Conservation (phyloP, 441 rosid genomes). For the Mallotus repandus region DNA sequence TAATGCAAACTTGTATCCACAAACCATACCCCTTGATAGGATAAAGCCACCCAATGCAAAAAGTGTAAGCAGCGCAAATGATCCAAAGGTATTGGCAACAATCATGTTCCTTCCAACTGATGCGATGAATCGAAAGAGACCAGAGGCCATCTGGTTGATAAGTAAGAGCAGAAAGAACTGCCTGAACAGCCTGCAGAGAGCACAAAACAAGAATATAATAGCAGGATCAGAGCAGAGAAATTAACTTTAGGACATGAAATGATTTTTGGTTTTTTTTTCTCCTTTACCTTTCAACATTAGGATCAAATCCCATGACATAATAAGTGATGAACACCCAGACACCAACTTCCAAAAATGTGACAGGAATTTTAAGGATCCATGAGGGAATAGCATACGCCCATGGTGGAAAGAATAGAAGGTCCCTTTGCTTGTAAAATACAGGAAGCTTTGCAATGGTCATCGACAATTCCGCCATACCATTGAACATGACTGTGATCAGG, state of each 20-base stretch:
- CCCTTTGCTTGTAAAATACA: constrained; percentile 84
- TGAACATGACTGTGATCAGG: constrained; percentile 53
- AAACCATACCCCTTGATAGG: constrained; percentile 67
- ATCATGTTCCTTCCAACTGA: constrained; percentile 62
- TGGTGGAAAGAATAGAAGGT: constrained; percentile 66
- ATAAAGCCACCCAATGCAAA: constrained; percentile 72
- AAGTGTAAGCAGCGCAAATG: constrained; percentile 54
- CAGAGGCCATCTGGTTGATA: constrained; percentile 69
- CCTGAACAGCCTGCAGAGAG: constrained; percentile 54
- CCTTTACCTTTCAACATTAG: constrained; percentile 68
- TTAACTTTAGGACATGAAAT: too few relatives aligned
- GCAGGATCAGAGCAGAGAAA: too few relatives aligned
- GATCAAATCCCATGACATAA: constrained; percentile 77
- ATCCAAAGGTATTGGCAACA: constrained; percentile 73
- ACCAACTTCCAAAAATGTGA: constrained; percentile 58
- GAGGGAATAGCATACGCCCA: constrained; percentile 76
- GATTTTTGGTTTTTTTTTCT: too few relatives aligned
- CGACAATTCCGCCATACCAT: constrained; percentile 74
- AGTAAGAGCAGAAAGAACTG: constrained; percentile 57
- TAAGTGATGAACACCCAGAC: constrained; percentile 67
- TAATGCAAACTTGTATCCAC: too few relatives aligned
- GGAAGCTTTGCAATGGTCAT: constrained; percentile 79
- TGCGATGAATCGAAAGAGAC: constrained; percentile 55
- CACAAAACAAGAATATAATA: too few relatives aligned
- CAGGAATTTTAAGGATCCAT: constrained; percentile 79